A percentile compares a stretch with the other conserved stretches of the same genome.
Evolutionary conservation across 179 eudicot genomes (phyloP).

Genomic region (Corrigiola litoralis): DNA sequence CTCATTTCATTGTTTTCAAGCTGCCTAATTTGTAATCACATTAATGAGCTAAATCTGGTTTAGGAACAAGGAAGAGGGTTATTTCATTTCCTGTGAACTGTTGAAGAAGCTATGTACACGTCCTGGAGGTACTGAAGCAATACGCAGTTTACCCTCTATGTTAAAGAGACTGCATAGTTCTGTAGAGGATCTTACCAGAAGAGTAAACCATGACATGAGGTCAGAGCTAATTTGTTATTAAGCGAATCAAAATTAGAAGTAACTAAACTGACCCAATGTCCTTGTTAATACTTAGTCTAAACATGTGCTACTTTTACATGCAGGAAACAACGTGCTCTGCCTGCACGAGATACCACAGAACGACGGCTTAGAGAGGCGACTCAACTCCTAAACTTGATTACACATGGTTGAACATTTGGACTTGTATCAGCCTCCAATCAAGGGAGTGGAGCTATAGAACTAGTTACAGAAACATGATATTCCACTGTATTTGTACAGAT

Average conservation of each 20-base stretch:
- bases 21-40: background rate
- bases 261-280: background rate
- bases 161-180: conserved; percentile 63
- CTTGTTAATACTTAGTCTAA: background rate
- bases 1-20: background rate
- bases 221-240: conserved; percentile 17
- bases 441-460: background rate
- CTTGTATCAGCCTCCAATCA: background rate
- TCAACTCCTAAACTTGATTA: conserved; percentile 50
- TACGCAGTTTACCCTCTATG: conserved; percentile 43
- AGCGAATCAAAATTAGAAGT: background rate
- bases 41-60: conserved; percentile 5
- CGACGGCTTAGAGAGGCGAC: conserved; percentile 59
- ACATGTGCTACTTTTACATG: background rate
- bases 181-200: conserved; percentile 71
- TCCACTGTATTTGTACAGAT: background rate
- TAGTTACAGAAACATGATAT: background rate
- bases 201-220: conserved; percentile 70
- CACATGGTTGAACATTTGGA: conserved; percentile 1
- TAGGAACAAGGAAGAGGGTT: conserved; percentile 94
- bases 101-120: conserved; percentile 57
- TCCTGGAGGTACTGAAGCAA: conserved; percentile 40
- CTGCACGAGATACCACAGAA: conserved; percentile 43
- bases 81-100: conserved; percentile 72
- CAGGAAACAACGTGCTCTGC: conserved; percentile 44